Conservation (phyloP, 2,329 filamentous ascomycete species). For the Dendrostoma leiphaemia region DNA sequence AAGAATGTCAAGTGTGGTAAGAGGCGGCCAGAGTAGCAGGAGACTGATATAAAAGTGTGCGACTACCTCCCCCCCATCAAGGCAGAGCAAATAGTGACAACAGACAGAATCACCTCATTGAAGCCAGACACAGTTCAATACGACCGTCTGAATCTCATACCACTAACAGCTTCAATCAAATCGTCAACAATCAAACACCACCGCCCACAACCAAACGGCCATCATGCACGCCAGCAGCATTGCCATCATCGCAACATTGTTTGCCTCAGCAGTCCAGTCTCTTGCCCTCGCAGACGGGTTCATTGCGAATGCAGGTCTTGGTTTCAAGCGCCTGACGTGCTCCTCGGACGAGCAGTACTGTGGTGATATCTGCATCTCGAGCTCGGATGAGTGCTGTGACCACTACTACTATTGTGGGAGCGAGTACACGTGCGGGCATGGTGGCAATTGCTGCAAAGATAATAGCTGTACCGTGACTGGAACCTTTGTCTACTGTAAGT, state of each 20-base stretch:
- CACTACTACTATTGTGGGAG: constrained; percentile 2
- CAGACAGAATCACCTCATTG: too few relatives aligned
- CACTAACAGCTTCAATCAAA: too few relatives aligned
- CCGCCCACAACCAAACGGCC: too few relatives aligned
- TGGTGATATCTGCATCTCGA: constrained; percentile 2
- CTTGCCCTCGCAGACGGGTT: background rate
- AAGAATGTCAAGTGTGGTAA: background rate
- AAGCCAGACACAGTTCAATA: background rate
- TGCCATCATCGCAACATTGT: background rate
- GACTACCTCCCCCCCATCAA: background rate
- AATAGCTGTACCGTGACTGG: background rate
- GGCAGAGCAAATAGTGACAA: too few relatives aligned
- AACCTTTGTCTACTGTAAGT: constrained; percentile 1
- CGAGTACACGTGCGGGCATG: background rate
- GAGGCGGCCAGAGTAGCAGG: too few relatives aligned
- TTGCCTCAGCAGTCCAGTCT: background rate
- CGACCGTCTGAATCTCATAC: background rate
- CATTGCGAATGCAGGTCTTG: background rate
- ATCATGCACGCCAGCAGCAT: background rate
- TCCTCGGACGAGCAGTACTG: background rate
- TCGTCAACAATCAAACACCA: background rate
- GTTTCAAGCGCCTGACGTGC: background rate
- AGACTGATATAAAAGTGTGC: background rate
- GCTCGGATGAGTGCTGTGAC: background rate
- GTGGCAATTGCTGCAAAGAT: background rate